These are phyloP conservation scores for Boletus patriciae DNA, from an alignment of 768 basidiomycete species.

Conservation along the genomic window DNA sequence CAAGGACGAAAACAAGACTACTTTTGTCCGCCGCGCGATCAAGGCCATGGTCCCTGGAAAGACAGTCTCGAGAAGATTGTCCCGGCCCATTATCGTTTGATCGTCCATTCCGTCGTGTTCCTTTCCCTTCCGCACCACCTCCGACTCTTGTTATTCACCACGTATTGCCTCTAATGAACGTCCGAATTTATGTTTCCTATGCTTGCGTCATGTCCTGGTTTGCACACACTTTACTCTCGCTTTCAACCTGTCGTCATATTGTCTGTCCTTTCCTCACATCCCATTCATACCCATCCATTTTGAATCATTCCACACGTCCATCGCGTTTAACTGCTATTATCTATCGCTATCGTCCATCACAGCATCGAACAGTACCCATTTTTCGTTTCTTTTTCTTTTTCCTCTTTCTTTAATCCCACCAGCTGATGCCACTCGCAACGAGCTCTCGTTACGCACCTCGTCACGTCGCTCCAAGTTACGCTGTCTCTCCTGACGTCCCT, in stretches of 20 bases:
- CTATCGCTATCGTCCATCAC: slow-evolving; percentile 34
- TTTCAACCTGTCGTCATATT: slow-evolving; percentile 31
- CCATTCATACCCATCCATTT: slow-evolving; percentile 15
- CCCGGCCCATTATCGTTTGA: slow-evolving; percentile 38
- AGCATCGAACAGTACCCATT: slow-evolving; percentile 13
- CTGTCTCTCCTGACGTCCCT: slow-evolving; percentile 16
- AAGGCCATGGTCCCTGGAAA: slow-evolving; percentile 75
- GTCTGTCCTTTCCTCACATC: slow-evolving; percentile 7
- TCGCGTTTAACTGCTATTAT: slow-evolving; percentile 36
- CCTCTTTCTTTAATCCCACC: not conserved
- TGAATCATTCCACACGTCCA: slow-evolving; percentile 23
- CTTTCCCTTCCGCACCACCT: not conserved
- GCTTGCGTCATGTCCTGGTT: slow-evolving; percentile 4
- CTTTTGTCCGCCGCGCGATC: slow-evolving; percentile 67
- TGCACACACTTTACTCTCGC: slow-evolving; percentile 3
- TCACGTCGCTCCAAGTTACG: slow-evolving; percentile 24
- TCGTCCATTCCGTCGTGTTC: not conserved
- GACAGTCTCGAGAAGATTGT: slow-evolving; percentile 50
- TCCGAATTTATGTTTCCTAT: slow-evolving; percentile 19
- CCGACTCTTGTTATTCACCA: not conserved
- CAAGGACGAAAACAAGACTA: slow-evolving; percentile 49
- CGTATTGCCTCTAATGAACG: slow-evolving; percentile 10
- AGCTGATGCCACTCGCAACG: slow-evolving; percentile 18
- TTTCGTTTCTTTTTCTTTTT: not conserved
- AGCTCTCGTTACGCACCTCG: slow-evolving; percentile 18